A percentile compares a stretch with the other conserved stretches of the same genome.
These are phyloP conservation scores for Lasiosphaeria miniovina DNA, from an alignment of 495 filamentous ascomycete genomes.

Conservation along the genomic window DNA sequence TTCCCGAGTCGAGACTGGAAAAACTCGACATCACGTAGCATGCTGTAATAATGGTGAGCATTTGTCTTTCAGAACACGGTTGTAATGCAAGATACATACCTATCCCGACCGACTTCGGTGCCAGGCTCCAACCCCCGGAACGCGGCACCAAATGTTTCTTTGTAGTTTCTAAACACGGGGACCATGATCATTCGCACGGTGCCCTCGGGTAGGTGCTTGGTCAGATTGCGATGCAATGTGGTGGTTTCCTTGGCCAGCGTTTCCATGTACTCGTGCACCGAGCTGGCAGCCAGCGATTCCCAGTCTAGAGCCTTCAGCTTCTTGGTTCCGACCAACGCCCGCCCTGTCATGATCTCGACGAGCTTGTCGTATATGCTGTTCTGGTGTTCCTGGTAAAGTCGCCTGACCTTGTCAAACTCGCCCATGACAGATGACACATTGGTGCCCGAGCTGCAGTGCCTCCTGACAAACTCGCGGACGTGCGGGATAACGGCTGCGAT, in stretches of 20 bases:
- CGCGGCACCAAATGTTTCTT: slow-evolving; percentile 74
- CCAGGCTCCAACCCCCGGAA: slow-evolving; percentile 64
- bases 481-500: slow-evolving; percentile 85
- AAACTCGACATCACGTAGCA: slow-evolving; percentile 74
- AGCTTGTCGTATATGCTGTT: slow-evolving; percentile 91
- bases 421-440: slow-evolving; percentile 57
- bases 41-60: slow-evolving; percentile 49
- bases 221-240: slow-evolving; percentile 82
- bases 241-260: slow-evolving; percentile 84
- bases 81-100: slow-evolving; percentile 49
- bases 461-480: slow-evolving; percentile 83
- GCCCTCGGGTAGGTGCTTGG: slow-evolving; percentile 76
- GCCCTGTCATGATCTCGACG: slow-evolving; percentile 88
- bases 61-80: background rate
- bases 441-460: slow-evolving; percentile 60
- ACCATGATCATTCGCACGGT: slow-evolving; percentile 83
- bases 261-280: slow-evolving; percentile 78
- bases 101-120: slow-evolving; percentile 64
- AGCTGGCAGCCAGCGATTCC: slow-evolving; percentile 47
- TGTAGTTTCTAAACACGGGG: slow-evolving; percentile 84
- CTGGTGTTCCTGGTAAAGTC: slow-evolving; percentile 90
- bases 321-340: slow-evolving; percentile 67
- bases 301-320: slow-evolving; percentile 75
- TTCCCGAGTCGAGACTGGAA: slow-evolving; percentile 72
- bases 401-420: slow-evolving; percentile 90